Evolutionary conservation across 75 land plant species (phyloP).

Genomic region (Picea glauca): DNA sequence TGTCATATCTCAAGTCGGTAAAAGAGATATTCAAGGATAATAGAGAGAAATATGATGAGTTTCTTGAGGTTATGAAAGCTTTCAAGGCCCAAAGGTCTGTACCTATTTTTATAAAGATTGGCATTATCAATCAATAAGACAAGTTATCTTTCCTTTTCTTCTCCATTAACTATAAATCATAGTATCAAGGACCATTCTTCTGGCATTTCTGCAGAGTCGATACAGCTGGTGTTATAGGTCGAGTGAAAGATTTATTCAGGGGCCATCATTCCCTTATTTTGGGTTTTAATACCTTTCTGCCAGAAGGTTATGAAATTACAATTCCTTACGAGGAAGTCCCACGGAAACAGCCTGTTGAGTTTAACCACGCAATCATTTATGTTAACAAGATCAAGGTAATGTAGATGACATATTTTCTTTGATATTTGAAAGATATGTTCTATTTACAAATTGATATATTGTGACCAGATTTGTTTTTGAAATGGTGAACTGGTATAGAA

Average conservation of each 20-base stretch:
- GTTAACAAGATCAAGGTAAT: constrained; percentile 93
- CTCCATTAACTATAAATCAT: background rate
- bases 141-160: background rate
- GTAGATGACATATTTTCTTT: background rate
- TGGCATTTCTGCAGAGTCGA: constrained; percentile 48
- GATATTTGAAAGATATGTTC: background rate
- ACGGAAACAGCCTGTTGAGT: constrained; percentile 75
- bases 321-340: constrained; percentile 58
- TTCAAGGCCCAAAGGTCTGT: constrained; percentile 79
- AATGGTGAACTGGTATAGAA: background rate
- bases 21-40: constrained; percentile 85
- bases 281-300: constrained; percentile 91
- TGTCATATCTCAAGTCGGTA: constrained; percentile 69
- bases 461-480: background rate
- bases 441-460: background rate
- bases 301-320: constrained; percentile 86
- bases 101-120: background rate
- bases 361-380: constrained; percentile 81
- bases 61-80: constrained; percentile 86
- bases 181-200: background rate
- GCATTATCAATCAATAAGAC: background rate
- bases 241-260: constrained; percentile 84
- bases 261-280: constrained; percentile 74
- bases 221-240: constrained; percentile 70
- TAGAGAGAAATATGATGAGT: constrained; percentile 72